phyloP scores from a whole-genome alignment of 2,329 filamentous ascomycete species.

The Emericellopsis cladophorae region DNA sequence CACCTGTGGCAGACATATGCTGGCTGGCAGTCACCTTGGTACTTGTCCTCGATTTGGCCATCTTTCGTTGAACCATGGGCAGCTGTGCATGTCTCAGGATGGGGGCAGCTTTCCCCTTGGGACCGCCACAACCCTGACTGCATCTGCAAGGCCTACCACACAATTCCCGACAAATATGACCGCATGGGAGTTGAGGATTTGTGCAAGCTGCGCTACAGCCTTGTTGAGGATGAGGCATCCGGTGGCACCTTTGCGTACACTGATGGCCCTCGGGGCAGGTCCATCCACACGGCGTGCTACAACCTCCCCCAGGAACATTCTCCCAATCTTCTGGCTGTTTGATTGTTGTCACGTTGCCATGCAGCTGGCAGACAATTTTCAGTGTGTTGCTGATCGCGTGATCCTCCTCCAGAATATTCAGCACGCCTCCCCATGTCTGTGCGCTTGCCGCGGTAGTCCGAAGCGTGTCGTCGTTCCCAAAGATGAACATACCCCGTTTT shows the following conservation, averaged over 20 bases:
- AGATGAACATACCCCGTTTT: conserved; percentile 68
- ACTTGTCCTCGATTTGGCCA: no score
- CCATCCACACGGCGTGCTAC: not conserved
- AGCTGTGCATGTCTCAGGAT: no score
- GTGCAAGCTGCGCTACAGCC: no score
- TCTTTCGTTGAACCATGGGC: no score
- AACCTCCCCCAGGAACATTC: conserved; percentile 9
- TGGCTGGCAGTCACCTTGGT: no score
- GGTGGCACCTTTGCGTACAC: not conserved
- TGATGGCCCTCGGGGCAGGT: not conserved
- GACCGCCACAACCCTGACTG: not conserved
- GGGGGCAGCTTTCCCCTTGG: no score
- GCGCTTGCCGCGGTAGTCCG: conserved; percentile 29
- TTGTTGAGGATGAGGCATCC: no score
- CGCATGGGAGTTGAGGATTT: not conserved
- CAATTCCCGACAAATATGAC: not conserved
- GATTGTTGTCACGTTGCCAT: conserved; percentile 39
- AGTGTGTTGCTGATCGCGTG: conserved; percentile 23
- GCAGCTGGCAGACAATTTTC: conserved; percentile 51
- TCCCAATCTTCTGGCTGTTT: conserved; percentile 39
- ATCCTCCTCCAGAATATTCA: conserved; percentile 25
- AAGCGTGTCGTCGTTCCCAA: conserved; percentile 56
- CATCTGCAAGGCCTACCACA: not conserved
- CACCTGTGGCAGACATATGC: no score
- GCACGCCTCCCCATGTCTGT: conserved; percentile 26